phyloP scores from a whole-genome alignment of 805 yeast genomes.

The Babjeviella inositovora region DNA sequence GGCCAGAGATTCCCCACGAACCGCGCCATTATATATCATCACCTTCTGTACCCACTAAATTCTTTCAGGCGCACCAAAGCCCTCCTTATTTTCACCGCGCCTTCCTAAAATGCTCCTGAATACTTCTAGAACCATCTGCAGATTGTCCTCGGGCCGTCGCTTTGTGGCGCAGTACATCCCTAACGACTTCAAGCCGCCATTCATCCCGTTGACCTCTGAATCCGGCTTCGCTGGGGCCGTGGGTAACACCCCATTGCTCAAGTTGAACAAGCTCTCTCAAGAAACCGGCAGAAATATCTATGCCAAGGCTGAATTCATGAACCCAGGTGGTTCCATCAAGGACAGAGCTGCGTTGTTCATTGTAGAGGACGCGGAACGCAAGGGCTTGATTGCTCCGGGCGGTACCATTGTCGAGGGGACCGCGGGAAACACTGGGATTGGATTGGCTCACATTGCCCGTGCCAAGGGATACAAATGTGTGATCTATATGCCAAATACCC shows the following conservation, averaged over 20 bases:
- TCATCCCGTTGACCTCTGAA: constrained; percentile 49
- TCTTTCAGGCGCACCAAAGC: too few species aligned
- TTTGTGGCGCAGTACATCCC: too few species aligned
- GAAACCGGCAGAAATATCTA: constrained; percentile 58
- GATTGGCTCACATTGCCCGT: constrained; percentile 68
- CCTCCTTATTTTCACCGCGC: too few species aligned
- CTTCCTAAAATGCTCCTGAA: too few species aligned
- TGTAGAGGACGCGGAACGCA: constrained; percentile 62
- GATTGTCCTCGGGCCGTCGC: too few species aligned
- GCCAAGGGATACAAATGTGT: constrained; percentile 74
- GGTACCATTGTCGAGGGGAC: constrained; percentile 89
- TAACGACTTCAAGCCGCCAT: constrained; percentile 17
- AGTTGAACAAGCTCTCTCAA: constrained; percentile 36
- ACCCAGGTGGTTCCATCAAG: constrained; percentile 88
- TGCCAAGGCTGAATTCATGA: constrained; percentile 86
- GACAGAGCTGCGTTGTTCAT: constrained; percentile 79
- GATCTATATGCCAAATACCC: constrained; percentile 86
- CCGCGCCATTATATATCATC: too few species aligned
- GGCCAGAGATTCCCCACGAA: too few species aligned
- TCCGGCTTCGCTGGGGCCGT: constrained; percentile 69
- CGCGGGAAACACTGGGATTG: constrained; percentile 94
- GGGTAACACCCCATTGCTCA: constrained; percentile 84
- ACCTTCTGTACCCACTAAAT: too few species aligned
- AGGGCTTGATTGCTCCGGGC: constrained; percentile 50
- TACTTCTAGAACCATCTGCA: too few species aligned